A percentile compares a stretch with the other conserved stretches of the same genome.
Conservation (phyloP, 257 asterid species). For the Scutellaria minor region DNA sequence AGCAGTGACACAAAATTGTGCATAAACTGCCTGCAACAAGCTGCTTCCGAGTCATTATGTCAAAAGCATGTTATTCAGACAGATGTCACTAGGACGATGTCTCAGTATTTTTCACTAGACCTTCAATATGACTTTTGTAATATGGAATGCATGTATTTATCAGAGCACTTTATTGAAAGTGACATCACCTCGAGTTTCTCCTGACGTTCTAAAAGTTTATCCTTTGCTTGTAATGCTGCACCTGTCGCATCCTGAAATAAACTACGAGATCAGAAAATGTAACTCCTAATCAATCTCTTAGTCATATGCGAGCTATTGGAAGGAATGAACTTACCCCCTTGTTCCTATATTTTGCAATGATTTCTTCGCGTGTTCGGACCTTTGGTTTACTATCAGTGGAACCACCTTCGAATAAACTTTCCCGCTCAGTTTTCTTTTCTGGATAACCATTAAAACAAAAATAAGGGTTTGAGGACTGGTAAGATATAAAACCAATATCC, state of each 20-base stretch:
- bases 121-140: constrained; percentile 11
- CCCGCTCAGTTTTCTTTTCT: constrained; percentile 67
- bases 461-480: background rate
- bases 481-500: constrained; percentile 23
- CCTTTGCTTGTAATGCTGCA: constrained; percentile 83
- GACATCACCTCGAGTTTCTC: constrained; percentile 87
- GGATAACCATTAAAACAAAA: constrained; percentile 27
- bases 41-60: no score
- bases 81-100: background rate
- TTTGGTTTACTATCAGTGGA: constrained; percentile 66
- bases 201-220: constrained; percentile 82
- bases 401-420: constrained; percentile 76
- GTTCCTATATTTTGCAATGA: constrained; percentile 85
- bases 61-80: background rate
- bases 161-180: constrained; percentile 15
- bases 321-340: constrained; percentile 60
- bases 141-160: background rate
- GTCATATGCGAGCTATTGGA: constrained; percentile 28
- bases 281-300: constrained; percentile 25
- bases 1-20: background rate
- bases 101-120: background rate
- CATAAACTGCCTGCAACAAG: background rate
- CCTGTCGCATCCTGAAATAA: constrained; percentile 71
- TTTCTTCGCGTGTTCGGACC: constrained; percentile 82
- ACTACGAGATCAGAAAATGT: constrained; percentile 30